Evolutionary conservation across 1,284 basidiomycete species (phyloP).

Genomic region (Earliella scabrosa): DNA sequence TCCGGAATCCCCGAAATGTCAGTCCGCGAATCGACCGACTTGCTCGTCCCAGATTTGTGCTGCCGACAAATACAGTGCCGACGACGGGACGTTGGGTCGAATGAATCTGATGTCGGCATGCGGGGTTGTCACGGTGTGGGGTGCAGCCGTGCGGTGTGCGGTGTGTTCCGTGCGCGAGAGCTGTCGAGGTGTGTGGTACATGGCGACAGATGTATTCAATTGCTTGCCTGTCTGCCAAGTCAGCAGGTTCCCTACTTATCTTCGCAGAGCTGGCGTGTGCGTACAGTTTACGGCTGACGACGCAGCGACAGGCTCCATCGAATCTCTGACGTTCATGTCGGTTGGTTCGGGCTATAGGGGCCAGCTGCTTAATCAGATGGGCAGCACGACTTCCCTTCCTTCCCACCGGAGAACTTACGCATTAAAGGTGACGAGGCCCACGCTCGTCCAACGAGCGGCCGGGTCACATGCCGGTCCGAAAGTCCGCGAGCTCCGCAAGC

Average conservation of each 20-base stretch:
- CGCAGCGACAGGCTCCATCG: not conserved
- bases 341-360: not conserved
- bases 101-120: too few species aligned
- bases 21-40: constrained; percentile 16
- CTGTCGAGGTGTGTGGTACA: too few species aligned
- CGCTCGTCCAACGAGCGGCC: too few species aligned
- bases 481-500: constrained; percentile 11
- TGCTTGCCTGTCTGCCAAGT: too few species aligned
- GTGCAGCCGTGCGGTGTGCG: too few species aligned
- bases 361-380: too few species aligned
- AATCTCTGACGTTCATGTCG: not conserved
- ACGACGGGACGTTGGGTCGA: too few species aligned
- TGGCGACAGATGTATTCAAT: too few species aligned
- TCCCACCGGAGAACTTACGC: not conserved
- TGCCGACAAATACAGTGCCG: too few species aligned
- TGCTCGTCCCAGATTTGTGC: not conserved
- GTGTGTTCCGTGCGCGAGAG: too few species aligned
- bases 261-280: not conserved
- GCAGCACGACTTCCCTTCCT: too few species aligned
- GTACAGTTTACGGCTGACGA: not conserved
- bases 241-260: constrained; percentile 1
- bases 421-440: not conserved
- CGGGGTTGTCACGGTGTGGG: too few species aligned
- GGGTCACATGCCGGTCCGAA: constrained; percentile 4
- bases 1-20: constrained; percentile 12